Evolutionary conservation across 306 rosid species (phyloP).

Genomic region (Acacia melanoxylon): DNA sequence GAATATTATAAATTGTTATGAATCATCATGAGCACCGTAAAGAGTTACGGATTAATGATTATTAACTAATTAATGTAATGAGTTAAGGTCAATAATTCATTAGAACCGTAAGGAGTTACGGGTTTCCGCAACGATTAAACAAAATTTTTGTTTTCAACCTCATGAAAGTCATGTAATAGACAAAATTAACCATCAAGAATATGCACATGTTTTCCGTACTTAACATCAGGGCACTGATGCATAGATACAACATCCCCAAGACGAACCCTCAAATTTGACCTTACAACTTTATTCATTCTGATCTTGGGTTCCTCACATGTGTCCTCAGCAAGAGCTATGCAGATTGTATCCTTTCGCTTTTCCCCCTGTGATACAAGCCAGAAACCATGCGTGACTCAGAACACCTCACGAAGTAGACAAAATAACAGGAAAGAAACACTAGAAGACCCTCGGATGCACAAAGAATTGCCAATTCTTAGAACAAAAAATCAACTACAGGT

Average conservation of each 20-base stretch:
- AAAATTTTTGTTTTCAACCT: too few species aligned
- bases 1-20: too few species aligned
- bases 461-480: too few species aligned
- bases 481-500: background rate
- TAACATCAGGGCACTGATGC: slow-evolving; percentile 49
- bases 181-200: too few species aligned
- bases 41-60: too few species aligned
- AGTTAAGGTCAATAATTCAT: too few species aligned
- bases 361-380: slow-evolving; percentile 38
- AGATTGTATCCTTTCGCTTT: slow-evolving; percentile 49
- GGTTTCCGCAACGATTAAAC: too few species aligned
- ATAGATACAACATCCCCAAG: slow-evolving; percentile 62
- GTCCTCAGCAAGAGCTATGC: slow-evolving; percentile 49
- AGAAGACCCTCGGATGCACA: background rate
- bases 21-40: too few species aligned
- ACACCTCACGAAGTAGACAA: background rate
- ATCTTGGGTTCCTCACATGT: slow-evolving; percentile 47
- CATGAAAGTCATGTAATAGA: too few species aligned
- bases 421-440: background rate
- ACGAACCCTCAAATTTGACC: slow-evolving; percentile 60
- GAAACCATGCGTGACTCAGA: background rate
- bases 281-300: slow-evolving; percentile 55
- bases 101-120: too few species aligned
- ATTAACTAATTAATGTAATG: too few species aligned
- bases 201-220: slow-evolving; percentile 50